Base-by-base conservation (phyloP, 140 eudicot genomes). In the Flaveria floridana region DNA sequence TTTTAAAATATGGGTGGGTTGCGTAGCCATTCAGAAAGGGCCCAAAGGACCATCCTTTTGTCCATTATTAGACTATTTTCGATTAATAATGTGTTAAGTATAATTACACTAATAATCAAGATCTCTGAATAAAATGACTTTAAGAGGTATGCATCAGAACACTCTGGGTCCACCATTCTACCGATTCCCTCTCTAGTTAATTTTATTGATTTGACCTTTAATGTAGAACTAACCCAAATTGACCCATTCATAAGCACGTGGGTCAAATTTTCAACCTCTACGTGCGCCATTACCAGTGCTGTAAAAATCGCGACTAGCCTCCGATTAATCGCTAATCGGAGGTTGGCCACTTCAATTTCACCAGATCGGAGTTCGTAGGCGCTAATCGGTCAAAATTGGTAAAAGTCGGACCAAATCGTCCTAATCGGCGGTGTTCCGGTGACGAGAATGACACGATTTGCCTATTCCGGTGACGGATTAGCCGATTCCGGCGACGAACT, bases 211-310 rank as follows among this genome's bases (percentile, higher is more conserved):
- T 6, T 15, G 50, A 34, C 50, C 50, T 37, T 65, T 65, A 20
- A n/a, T 34, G 16, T 65, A 34, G 19, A 12, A 25, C 30, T 61
- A 61, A 25, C 67, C 41, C 66, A 59, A 21, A 59, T 64, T 56
- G 39, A 72, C 21, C 53, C 25, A 72, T 20, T 21, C 2, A 12
- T 56, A 53, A 30, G 65, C 21, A 18, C 51, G 53, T 14, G 55
- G 53, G 68, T 72, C 68, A 19, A 53, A 71, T 12, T 71, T 71
- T 65, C 30, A 51, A 57, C 30, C 50, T 44, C 50, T 44, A 44
- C 26, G 1, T 41, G 46, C 30, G n/a, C 46, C 25, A 58, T 41
- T 30, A 30, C 37, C 37, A 4, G 1, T 30, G 37, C 0, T 30
- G 37, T 30, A 30, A 30, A 30, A 30, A 30, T 30, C 37, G 37